Evolutionary conservation across 805 yeast species (phyloP).

Genomic region (Candida ascalaphidarum): DNA sequence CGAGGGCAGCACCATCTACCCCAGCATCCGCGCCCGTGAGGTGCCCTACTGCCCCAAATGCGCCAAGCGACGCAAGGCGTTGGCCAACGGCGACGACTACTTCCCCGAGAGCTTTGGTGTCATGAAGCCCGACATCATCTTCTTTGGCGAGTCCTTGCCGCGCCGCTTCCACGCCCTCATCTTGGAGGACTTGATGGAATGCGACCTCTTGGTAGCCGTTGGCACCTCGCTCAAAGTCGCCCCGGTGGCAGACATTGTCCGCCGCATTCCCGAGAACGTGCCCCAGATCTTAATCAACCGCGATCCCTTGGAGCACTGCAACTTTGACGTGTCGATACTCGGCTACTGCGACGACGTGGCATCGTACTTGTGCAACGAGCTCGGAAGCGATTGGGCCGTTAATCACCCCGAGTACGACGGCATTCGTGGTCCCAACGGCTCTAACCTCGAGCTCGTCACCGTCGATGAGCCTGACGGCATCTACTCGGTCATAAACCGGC

Average conservation of each 20-base stretch:
- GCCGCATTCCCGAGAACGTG: slow-evolving; percentile 56
- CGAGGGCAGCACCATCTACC: slow-evolving; percentile 57
- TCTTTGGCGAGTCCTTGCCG: slow-evolving; percentile 83
- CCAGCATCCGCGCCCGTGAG: slow-evolving; percentile 47
- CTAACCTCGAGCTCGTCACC: slow-evolving; percentile 3
- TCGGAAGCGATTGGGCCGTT: slow-evolving; percentile 25
- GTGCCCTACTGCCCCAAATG: slow-evolving; percentile 73
- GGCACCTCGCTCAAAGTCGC: slow-evolving; percentile 91
- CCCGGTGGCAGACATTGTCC: slow-evolving; percentile 85
- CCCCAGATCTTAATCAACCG: slow-evolving; percentile 78
- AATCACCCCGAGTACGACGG: slow-evolving; percentile 18
- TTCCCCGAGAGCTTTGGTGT: slow-evolving; percentile 59
- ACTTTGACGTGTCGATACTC: slow-evolving; percentile 67
- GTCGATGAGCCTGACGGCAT: slow-evolving; percentile 2
- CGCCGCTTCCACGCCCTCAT: slow-evolving; percentile 52
- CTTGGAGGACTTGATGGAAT: slow-evolving; percentile 49
- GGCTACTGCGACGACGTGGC: slow-evolving; percentile 85
- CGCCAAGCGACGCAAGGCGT: slow-evolving; percentile 29
- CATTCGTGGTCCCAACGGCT: slow-evolving; percentile 5
- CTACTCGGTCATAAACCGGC: slow-evolving; percentile 2
- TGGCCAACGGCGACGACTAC: slow-evolving; percentile 16
- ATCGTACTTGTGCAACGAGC: slow-evolving; percentile 37
- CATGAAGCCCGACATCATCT: slow-evolving; percentile 87
- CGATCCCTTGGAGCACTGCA: slow-evolving; percentile 67
- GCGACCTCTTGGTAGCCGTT: slow-evolving; percentile 76